Evolutionary conservation across 2,329 filamentous ascomycete genomes (phyloP).

Genomic region (Diaporthe sp.): DNA sequence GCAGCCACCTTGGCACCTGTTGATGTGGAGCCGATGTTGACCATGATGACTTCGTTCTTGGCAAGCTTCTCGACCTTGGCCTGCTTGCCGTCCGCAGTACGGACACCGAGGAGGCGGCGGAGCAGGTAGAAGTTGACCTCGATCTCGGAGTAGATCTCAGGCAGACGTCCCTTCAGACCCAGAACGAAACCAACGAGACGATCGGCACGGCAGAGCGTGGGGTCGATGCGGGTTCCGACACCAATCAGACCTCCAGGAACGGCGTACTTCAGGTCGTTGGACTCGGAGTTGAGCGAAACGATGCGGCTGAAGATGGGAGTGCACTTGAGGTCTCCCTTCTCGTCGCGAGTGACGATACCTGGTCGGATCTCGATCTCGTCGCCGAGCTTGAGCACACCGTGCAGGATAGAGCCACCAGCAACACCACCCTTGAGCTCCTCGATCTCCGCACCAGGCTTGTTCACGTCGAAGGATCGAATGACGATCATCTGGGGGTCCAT

Average conservation of each 20-base stretch:
- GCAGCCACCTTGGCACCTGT: constrained; percentile 97
- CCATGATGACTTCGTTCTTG: constrained; percentile 99
- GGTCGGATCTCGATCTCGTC: constrained; percentile 99
- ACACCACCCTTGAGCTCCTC: constrained; percentile 99
- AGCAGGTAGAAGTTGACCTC: constrained; percentile 99
- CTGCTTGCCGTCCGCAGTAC: constrained; percentile 98
- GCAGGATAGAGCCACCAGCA: constrained; percentile 95
- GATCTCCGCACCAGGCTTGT: constrained; percentile 99
- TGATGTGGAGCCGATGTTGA: constrained; percentile 98
- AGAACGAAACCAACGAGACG: constrained; percentile 98
- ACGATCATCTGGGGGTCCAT: constrained; percentile 98
- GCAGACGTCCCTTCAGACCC: constrained; percentile 91
- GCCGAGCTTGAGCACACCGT: constrained; percentile 95
- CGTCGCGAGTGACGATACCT: constrained; percentile 97
- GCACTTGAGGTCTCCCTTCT: constrained; percentile 93
- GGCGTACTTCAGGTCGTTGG: constrained; percentile 98
- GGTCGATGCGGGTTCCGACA: constrained; percentile 97
- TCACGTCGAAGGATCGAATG: constrained; percentile 99
- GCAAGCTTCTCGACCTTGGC: constrained; percentile 98
- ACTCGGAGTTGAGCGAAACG: constrained; percentile 94
- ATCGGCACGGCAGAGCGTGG: constrained; percentile 97
- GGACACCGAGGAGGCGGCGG: constrained; percentile 92
- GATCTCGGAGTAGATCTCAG: constrained; percentile 97
- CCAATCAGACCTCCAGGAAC: constrained; percentile 97
- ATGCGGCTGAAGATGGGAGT: constrained; percentile 97